Evolutionary conservation across 176 grass and related monocot species (phyloP).

Genomic region (Areca catechu): DNA sequence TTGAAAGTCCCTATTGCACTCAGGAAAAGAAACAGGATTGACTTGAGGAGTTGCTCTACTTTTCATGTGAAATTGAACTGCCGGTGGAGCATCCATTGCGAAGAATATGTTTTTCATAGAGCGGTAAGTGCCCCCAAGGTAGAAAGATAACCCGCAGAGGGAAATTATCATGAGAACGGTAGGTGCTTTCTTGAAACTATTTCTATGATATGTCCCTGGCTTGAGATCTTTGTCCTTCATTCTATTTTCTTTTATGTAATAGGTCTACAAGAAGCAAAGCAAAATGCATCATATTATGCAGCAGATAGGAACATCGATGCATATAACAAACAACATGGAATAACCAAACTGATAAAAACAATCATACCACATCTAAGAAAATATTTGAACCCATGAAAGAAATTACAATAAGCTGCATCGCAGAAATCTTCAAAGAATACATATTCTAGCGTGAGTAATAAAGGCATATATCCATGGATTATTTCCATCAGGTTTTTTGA

Average conservation of each 20-base stretch:
- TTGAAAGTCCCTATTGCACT: slow-evolving; percentile 68
- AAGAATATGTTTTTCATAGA: slow-evolving; percentile 42
- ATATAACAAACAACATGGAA: too few species aligned
- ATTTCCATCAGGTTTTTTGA: too few species aligned
- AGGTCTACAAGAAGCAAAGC: too few species aligned
- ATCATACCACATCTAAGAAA: too few species aligned
- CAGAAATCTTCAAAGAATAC: too few species aligned
- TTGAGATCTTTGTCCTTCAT: slow-evolving; percentile 77
- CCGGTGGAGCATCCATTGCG: slow-evolving; percentile 11
- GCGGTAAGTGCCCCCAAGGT: slow-evolving; percentile 66
- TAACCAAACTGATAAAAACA: too few species aligned
- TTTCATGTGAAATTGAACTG: slow-evolving; percentile 15
- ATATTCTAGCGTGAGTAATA: too few species aligned
- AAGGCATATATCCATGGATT: too few species aligned
- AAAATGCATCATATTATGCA: too few species aligned
- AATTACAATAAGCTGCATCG: too few species aligned
- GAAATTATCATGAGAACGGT: slow-evolving; percentile 39
- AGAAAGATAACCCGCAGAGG: slow-evolving; percentile 75
- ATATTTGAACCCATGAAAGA: too few species aligned
- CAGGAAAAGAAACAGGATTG: slow-evolving; percentile 36
- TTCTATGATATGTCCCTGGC: slow-evolving; percentile 30
- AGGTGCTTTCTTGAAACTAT: slow-evolving; percentile 36
- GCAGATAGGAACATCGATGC: too few species aligned
- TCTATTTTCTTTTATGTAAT: not conserved
- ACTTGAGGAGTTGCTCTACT: slow-evolving; percentile 17